Conservation (phyloP, 495 filamentous ascomycete genomes). For the Hypoxylon cercidicola region DNA sequence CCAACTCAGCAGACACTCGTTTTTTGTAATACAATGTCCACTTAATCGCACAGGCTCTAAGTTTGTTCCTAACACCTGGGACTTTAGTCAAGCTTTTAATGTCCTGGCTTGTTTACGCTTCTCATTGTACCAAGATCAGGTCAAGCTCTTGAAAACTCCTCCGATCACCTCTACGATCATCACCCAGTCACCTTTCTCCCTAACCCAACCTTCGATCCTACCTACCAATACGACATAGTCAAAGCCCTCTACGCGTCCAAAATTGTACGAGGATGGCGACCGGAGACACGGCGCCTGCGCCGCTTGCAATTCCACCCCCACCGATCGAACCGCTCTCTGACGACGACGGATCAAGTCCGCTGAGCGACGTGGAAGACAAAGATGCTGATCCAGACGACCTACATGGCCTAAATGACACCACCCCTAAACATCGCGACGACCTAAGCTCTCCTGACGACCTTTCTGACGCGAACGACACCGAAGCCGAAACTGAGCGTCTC, state of each 20-base stretch:
- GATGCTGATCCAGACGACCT: constrained; percentile 59
- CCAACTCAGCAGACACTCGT: constrained; percentile 36
- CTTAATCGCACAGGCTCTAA: constrained; percentile 13
- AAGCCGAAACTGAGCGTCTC: constrained; percentile 95
- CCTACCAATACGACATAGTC: background rate
- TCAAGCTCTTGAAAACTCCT: constrained; percentile 37
- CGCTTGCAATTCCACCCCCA: constrained; percentile 57
- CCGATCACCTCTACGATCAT: constrained; percentile 13
- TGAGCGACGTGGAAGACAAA: constrained; percentile 92
- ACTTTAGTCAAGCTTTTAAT: constrained; percentile 26
- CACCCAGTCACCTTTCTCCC: constrained; percentile 3
- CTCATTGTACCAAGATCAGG: background rate
- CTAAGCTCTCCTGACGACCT: constrained; percentile 56
- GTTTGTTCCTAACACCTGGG: constrained; percentile 1
- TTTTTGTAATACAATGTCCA: constrained; percentile 24
- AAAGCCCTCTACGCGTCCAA: background rate
- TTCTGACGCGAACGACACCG: constrained; percentile 83
- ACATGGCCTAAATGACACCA: constrained; percentile 54
- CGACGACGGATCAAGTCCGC: constrained; percentile 67
- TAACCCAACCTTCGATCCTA: constrained; percentile 6
- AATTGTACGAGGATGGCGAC: constrained; percentile 52
- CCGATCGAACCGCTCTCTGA: constrained; percentile 50
- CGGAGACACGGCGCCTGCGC: constrained; percentile 58
- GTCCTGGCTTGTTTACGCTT: constrained; percentile 29
- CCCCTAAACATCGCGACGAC: constrained; percentile 62